Conservation (phyloP, 1,139 yeast species). For the Lodderomyces theae region DNA sequence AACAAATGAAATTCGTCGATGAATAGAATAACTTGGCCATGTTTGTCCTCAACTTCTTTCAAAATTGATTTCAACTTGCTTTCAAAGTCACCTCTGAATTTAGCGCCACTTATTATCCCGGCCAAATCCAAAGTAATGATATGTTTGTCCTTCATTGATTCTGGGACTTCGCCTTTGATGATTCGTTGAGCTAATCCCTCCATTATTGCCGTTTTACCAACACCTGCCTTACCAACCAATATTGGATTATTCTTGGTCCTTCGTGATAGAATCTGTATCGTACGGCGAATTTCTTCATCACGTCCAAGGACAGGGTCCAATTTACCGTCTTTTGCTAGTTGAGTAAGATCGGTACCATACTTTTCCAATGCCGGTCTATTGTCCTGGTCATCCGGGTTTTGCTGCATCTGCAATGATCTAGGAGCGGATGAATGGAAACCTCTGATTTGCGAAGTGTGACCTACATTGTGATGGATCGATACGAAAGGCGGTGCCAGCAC, state of each 20-base stretch:
- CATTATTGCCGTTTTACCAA: constrained; percentile 95
- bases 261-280: constrained; percentile 86
- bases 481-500: not conserved
- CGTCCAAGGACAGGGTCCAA: constrained; percentile 96
- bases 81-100: constrained; percentile 94
- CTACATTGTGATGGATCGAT: not conserved
- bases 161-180: constrained; percentile 90
- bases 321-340: constrained; percentile 83
- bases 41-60: constrained; percentile 80
- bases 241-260: constrained; percentile 95
- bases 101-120: constrained; percentile 88
- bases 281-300: constrained; percentile 90
- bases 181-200: constrained; percentile 96
- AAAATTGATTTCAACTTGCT: constrained; percentile 80
- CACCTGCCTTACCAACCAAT: constrained; percentile 92
- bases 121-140: constrained; percentile 86
- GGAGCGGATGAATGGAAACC: constrained; percentile 21
- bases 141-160: constrained; percentile 79
- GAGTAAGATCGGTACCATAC: constrained; percentile 85
- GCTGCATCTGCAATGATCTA: constrained; percentile 34
- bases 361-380: constrained; percentile 78
- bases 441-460: constrained; percentile 6
- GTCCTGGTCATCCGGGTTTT: constrained; percentile 47
- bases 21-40: constrained; percentile 77
- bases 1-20: constrained; percentile 91